Evolutionary conservation across 805 yeast genomes (phyloP), one percentile per base, ranked within the genome.

Genomic region (Myxozyma lipomycoides): DNA sequence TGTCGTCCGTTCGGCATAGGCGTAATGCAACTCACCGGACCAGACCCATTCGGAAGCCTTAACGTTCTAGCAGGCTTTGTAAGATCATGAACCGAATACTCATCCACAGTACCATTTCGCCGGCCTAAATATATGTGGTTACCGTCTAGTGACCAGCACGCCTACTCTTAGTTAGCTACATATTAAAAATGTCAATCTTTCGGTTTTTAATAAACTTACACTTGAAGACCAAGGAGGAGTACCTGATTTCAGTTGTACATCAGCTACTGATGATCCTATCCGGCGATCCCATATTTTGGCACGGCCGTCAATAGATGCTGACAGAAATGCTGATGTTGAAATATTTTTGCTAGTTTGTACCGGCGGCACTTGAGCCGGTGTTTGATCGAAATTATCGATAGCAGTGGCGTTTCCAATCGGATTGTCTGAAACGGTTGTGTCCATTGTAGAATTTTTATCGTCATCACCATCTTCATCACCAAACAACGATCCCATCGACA

Each of bases 151-250:
- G 95, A 83, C 97, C 98, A 91, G 49, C 86, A 79, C 0, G 96
- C 79, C 5, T 87, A 78, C 4, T 18, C n/a, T n/a, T n/a, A n/a
- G n/a, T n/a, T n/a, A n/a, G n/a, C n/a, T n/a, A n/a, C n/a, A n/a
- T n/a, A n/a, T n/a, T n/a, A n/a, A n/a, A n/a, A n/a, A n/a, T n/a
- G n/a, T n/a, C n/a, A n/a, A n/a, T n/a, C n/a, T n/a, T n/a, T n/a
- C n/a, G n/a, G n/a, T n/a, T n/a, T n/a, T n/a, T n/a, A n/a, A n/a
- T 34, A 23, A 12, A 34, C 59, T 43, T 15, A 56, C 73, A 38
- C 71, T 67, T 77, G 84, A 81, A 67, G 95, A 84, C 98, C 98
- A 93, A 0, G 98, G 98, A 0, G 98, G 96, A 0, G 84, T 77
- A 1, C 79, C 79, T 7, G 76, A 70, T 1, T 87, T 82, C 1